Evolutionary conservation across 306 rosid species (phyloP).

Genomic region (Lathyrus sativus): DNA sequence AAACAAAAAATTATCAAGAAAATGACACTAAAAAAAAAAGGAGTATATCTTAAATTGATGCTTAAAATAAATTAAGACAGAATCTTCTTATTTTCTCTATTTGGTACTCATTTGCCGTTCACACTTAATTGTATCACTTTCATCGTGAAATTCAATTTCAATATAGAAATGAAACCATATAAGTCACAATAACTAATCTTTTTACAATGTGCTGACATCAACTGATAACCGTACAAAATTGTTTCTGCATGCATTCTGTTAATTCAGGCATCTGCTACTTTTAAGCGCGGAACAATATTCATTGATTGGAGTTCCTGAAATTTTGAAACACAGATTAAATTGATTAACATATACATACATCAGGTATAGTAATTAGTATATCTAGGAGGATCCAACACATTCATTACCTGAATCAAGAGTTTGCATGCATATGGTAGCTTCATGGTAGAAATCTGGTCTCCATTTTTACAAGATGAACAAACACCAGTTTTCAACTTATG

Average conservation of each 20-base stretch:
- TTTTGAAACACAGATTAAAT: slow-evolving; percentile 29
- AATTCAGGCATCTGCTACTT: slow-evolving; percentile 63
- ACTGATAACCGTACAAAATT: neutral
- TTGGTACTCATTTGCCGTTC: no score
- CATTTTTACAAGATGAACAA: slow-evolving; percentile 85
- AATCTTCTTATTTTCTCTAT: no score
- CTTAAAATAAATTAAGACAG: no score
- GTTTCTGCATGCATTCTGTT: neutral
- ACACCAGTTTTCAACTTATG: slow-evolving; percentile 70
- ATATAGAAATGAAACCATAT: slow-evolving; percentile 1
- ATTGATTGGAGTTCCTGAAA: slow-evolving; percentile 90
- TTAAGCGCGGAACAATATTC: slow-evolving; percentile 86
- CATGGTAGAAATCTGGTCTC: slow-evolving; percentile 77
- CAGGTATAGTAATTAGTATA: neutral
- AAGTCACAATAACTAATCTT: neutral
- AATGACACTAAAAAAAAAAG: no score
- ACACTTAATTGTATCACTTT: no score
- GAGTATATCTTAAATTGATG: no score
- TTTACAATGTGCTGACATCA: neutral
- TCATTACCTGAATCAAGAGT: slow-evolving; percentile 83
- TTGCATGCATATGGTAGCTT: slow-evolving; percentile 97
- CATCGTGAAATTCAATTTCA: neutral
- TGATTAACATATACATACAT: slow-evolving; percentile 6
- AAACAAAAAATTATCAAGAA: no score
- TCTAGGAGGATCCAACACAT: slow-evolving; percentile 12